These are phyloP conservation scores for Theobroma cacao DNA, from an alignment of 345 rosid genomes.

Conservation along the genomic window DNA sequence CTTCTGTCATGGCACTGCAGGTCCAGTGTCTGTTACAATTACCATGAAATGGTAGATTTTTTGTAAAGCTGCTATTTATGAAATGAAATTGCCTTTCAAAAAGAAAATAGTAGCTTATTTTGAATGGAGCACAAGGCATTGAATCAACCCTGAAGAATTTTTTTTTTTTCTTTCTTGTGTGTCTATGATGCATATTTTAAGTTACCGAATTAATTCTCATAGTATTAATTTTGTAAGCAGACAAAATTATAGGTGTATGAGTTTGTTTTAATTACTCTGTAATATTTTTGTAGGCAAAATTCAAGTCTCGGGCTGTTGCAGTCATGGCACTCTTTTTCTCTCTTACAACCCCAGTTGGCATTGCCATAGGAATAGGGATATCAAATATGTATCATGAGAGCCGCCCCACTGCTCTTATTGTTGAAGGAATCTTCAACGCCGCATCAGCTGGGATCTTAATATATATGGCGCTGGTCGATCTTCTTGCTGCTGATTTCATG, in stretches of 20 bases:
- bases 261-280: background rate
- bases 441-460: slow-evolving; percentile 68
- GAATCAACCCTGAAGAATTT: too few species aligned
- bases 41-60: too few species aligned
- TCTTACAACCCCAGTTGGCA: slow-evolving; percentile 59
- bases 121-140: too few species aligned
- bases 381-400: slow-evolving; percentile 41
- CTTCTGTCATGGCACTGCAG: too few species aligned
- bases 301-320: slow-evolving; percentile 6
- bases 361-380: slow-evolving; percentile 53
- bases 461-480: slow-evolving; percentile 77
- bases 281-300: slow-evolving; percentile 20
- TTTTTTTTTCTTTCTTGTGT: too few species aligned
- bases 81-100: too few species aligned
- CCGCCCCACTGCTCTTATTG: slow-evolving; percentile 50
- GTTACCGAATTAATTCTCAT: too few species aligned
- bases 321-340: slow-evolving; percentile 59
- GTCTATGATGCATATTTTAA: too few species aligned
- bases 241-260: background rate
- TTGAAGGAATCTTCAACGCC: slow-evolving; percentile 54
- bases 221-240: too few species aligned
- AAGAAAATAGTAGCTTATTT: too few species aligned
- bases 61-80: too few species aligned
- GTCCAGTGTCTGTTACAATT: too few species aligned
- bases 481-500: slow-evolving; percentile 64